Evolutionary conservation across 352 stramenopile species (phyloP), one percentile per base, ranked within the genome.

Genomic region (Phytophthora ohioensis): DNA sequence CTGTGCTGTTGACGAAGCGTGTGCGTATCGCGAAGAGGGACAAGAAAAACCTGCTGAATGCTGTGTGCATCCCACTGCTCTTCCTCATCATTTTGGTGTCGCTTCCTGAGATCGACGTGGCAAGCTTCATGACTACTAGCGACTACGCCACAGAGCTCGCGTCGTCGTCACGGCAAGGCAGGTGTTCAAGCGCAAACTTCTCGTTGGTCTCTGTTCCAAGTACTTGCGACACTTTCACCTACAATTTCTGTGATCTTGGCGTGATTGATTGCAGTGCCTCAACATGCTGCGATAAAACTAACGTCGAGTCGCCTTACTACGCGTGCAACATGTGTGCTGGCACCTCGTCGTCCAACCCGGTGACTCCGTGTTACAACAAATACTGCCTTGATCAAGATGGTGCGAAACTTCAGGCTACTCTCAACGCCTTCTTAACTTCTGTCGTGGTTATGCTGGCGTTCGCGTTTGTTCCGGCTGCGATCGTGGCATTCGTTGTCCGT

Each of bases 391-490:
- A 73, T 17, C 69, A 79, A 30, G 67, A 86, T 54, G 84, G 73
- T 34, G 82, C 84, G 13, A 91, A 91, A 63, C 74, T 91, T 3
- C 83, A 93, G 51, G 75, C 76, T 38, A 82, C 77, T 41, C 63
- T 93, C 21, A 93, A 91, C 41, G 80, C 76, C 0, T 91, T 93
- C 64, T 70, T 92, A 38, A 75, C 78, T 21, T 73, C 79, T 0
- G 76, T 92, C 61, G 72, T 93, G 46, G 74, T 86, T 9, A 84
- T 91, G 71, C 67, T 93, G 32, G 86, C 82, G 35, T 91, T 92
- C 36, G 78, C 86, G 2, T 93, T 93, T 35, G 64, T 93, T 43
- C 86, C 84, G 2, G 86, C 86, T 36, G 76, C 81, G 0, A 72
- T 91, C 46, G 81, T 93, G 27, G 82, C 79, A 3, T 91, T 92